Evolutionary conservation across 2,329 filamentous ascomycete species (phyloP).

Genomic region (Paracoccidioides lutzii): DNA sequence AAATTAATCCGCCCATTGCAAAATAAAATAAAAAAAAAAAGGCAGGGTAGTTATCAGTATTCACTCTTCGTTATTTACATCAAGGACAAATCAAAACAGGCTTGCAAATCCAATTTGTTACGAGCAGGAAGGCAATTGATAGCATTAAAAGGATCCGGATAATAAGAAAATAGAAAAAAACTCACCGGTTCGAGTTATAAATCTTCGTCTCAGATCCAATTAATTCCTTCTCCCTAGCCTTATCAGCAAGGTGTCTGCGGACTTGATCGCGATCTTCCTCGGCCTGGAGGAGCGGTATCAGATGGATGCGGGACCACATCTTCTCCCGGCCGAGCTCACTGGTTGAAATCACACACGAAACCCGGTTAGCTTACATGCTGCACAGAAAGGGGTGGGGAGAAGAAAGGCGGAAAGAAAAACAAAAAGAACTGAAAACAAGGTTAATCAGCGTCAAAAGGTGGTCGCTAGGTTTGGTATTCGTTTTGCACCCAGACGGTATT

Average conservation of each 20-base stretch:
- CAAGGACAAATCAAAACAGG: too few relatives aligned
- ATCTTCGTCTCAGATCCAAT: constrained; percentile 71
- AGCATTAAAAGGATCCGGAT: too few relatives aligned
- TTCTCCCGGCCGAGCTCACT: constrained; percentile 94
- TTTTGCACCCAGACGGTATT: too few relatives aligned
- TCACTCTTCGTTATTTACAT: neutral
- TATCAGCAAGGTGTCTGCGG: constrained; percentile 70
- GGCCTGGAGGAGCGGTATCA: constrained; percentile 86
- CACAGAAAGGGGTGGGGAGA: neutral
- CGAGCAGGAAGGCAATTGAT: too few relatives aligned
- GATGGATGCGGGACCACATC: constrained; percentile 93
- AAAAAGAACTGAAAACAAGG: too few relatives aligned
- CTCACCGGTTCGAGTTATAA: constrained; percentile 80
- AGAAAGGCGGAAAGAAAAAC: neutral
- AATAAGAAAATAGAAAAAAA: constrained; percentile 6
- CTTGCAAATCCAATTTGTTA: too few relatives aligned
- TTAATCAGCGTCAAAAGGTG: too few relatives aligned
- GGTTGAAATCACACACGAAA: neutral
- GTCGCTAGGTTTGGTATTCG: too few relatives aligned
- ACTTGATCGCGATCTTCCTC: constrained; percentile 96
- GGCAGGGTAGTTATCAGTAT: neutral
- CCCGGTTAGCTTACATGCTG: too few relatives aligned
- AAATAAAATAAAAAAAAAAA: neutral
- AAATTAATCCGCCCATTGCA: constrained; percentile 3
- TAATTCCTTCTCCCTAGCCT: constrained; percentile 80